A percentile compares a stretch with the other conserved stretches of the same genome.
Evolutionary conservation across 2,329 filamentous ascomycete species (phyloP).

Genomic region (Biscogniauxia marginata): DNA sequence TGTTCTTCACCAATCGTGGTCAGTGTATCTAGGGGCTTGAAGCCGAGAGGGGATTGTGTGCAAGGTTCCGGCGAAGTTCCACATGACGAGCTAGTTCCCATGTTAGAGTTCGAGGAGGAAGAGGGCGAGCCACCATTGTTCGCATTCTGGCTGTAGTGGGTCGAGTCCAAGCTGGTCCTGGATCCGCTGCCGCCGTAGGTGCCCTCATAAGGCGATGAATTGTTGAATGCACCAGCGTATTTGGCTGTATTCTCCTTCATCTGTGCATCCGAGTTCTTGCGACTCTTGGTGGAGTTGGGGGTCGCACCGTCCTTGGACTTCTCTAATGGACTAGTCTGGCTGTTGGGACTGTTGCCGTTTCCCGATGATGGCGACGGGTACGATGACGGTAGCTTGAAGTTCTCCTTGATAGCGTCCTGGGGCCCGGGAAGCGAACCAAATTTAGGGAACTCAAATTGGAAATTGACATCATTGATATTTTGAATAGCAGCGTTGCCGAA

Average conservation of each 20-base stretch:
- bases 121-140: conserved; percentile 65
- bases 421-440: conserved; percentile 73
- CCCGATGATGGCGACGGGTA: conserved; percentile 28
- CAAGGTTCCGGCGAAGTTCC: conserved; percentile 77
- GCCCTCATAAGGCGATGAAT: conserved; percentile 41
- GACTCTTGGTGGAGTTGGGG: conserved; percentile 35
- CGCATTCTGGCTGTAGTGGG: conserved; percentile 44
- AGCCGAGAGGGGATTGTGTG: conserved; percentile 67
- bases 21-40: conserved; percentile 61
- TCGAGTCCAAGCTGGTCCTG: conserved; percentile 51
- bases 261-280: conserved; percentile 35
- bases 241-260: conserved; percentile 53
- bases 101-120: conserved; percentile 59
- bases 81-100: conserved; percentile 63
- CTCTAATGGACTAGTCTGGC: conserved; percentile 36
- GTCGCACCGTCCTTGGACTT: conserved; percentile 32
- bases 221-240: conserved; percentile 57
- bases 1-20: conserved; percentile 68
- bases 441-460: conserved; percentile 94
- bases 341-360: conserved; percentile 29
- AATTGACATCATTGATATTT: conserved; percentile 72
- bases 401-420: conserved; percentile 12
- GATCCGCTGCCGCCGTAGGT: conserved; percentile 44
- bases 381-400: conserved; percentile 18
- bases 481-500: conserved; percentile 51